Evolutionary conservation across 305 asterid genomes (phyloP).

Genomic region (Fraxinus platypoda): DNA sequence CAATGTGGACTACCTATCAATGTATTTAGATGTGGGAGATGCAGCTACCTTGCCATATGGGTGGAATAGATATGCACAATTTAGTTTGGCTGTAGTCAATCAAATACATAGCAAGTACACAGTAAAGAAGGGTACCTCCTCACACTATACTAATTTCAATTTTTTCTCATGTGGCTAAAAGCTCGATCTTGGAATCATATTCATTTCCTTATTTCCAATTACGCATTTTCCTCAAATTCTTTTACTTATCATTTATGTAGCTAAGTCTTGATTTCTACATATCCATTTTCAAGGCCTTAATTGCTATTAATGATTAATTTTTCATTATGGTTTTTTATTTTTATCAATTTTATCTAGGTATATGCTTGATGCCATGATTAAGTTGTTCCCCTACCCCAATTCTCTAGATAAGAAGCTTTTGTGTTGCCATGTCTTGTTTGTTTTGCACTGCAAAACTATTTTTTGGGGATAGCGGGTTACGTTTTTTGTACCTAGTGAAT

Average conservation of each 20-base stretch:
- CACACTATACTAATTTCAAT: background rate
- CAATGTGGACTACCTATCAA: conserved; percentile 45
- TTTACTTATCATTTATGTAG: background rate
- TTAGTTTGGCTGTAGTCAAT: conserved; percentile 25
- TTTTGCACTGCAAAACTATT: background rate
- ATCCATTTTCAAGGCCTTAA: background rate
- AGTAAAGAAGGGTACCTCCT: conserved; percentile 31
- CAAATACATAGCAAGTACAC: conserved; percentile 39
- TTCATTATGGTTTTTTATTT: background rate
- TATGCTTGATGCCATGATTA: conserved; percentile 3
- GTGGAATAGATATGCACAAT: conserved; percentile 51
- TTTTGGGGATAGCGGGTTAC: background rate
- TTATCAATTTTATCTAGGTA: conserved; percentile 9
- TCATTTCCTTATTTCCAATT: background rate
- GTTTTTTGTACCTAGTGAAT: background rate
- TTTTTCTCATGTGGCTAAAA: background rate
- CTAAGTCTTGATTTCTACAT: background rate
- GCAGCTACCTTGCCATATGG: conserved; percentile 38
- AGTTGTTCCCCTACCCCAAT: conserved; percentile 1
- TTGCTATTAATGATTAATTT: background rate
- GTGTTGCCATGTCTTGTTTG: background rate
- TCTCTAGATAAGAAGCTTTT: background rate
- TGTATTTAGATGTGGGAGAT: conserved; percentile 51
- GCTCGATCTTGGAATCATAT: background rate
- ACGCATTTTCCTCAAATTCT: background rate